A percentile compares a stretch with the other conserved stretches of the same genome.
Conservation (phyloP, 106 monocot species). For the Apostasia ramifera region DNA sequence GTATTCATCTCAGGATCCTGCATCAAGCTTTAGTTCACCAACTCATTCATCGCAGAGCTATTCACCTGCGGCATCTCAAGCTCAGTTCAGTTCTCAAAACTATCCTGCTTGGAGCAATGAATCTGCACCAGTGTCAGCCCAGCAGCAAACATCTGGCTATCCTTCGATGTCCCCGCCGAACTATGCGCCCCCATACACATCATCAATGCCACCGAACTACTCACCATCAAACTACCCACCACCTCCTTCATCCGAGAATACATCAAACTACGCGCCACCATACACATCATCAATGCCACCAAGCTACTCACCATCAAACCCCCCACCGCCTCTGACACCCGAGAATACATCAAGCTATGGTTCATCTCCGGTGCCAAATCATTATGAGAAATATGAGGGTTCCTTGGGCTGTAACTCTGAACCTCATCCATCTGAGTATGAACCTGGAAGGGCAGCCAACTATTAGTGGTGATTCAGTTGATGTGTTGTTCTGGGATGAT, state of each 20-base stretch:
- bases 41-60: background rate
- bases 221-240: background rate
- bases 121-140: background rate
- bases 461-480: background rate
- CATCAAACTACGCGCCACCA: background rate
- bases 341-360: slow-evolving; percentile 1
- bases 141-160: background rate
- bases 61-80: background rate
- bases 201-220: background rate
- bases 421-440: background rate
- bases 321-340: background rate
- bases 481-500: too few species aligned
- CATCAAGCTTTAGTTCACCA: background rate
- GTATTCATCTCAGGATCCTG: background rate
- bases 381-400: background rate
- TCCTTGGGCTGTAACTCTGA: background rate
- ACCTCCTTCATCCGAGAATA: background rate
- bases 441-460: slow-evolving; percentile 7
- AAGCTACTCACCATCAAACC: background rate
- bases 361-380: background rate
- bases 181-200: background rate
- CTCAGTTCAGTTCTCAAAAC: too few species aligned
- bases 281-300: too few species aligned
- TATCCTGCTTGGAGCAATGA: background rate
- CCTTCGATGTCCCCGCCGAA: background rate